Evolutionary conservation across 73 alveolate genomes (phyloP).

Genomic region (Durusdinium trenchii): DNA sequence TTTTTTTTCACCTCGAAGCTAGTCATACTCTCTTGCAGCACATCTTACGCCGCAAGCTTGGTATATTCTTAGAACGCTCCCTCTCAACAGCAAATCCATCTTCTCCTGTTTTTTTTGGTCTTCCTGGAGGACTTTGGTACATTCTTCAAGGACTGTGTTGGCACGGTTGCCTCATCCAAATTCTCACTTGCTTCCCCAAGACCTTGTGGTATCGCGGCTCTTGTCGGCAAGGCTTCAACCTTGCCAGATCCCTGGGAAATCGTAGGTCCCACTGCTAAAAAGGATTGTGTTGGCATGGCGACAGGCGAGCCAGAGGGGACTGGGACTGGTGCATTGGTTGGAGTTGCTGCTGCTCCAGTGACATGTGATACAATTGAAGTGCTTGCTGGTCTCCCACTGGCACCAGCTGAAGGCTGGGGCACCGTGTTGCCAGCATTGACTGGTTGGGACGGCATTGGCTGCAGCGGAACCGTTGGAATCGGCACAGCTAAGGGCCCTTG

Average conservation of each 20-base stretch:
- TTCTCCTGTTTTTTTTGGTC: slow-evolving; percentile 28
- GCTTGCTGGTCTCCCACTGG: not conserved
- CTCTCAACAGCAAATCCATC: slow-evolving; percentile 62
- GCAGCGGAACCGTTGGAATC: slow-evolving; percentile 43
- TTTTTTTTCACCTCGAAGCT: not conserved
- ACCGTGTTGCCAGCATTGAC: no score
- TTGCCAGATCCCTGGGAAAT: not conserved
- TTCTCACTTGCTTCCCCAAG: no score
- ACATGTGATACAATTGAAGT: not conserved
- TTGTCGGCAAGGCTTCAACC: not conserved
- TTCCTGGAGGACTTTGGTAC: slow-evolving; percentile 6
- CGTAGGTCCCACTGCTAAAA: no score
- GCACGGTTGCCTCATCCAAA: slow-evolving; percentile 53
- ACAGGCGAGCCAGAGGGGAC: not conserved
- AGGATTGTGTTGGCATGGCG: not conserved
- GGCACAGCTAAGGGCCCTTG: slow-evolving; percentile 28
- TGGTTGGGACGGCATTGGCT: not conserved
- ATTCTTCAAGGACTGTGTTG: slow-evolving; percentile 75
- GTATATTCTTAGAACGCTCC: not conserved
- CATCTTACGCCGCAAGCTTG: not conserved
- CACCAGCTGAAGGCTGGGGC: no score
- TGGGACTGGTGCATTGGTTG: not conserved
- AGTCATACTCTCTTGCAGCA: not conserved
- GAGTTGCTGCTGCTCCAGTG: not conserved
- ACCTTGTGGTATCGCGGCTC: no score